Base-by-base conservation (phyloP, 2,329 filamentous ascomycete species). In the Arthrobotrys entomopaga region DNA sequence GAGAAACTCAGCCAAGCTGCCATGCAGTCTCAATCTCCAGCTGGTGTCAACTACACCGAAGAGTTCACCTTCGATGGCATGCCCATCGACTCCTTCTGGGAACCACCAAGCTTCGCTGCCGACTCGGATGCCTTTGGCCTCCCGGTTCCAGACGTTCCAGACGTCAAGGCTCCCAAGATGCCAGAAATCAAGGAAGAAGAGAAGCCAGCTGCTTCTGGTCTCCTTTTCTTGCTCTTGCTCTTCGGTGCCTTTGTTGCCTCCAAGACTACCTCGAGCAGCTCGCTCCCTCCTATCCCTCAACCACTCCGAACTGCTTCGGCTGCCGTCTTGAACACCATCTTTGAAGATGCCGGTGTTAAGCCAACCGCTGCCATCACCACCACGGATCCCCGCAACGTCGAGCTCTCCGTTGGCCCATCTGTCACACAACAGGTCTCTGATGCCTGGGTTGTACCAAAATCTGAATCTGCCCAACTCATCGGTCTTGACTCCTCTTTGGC, bases 211-310 rank as follows among this genome's bases (percentile, higher is more conserved):
- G 91, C 93, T 79, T 91, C 92, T 59, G 88, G 92, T 79, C 83
- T 98, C 79, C 86, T 67, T 48, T 65, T 75, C 15, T 65, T 78
- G 92, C 91, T 97, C 78, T 91, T 99, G 80, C 90, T 99, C 64
- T 93, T 97, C 77, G 95, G 95, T 80, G 95, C 95, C 61, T 97
- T 97, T 80, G 93, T 98, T 78, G 90, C 95, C 76, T 97, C 94
- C 34, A 96, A 93, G 83, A 88, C 88, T 78, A 87, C 88, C 50
- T 85, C 89, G 19, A 84, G 86, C n/a, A 87, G 89, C 43, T 87
- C 88, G 77, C 89, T 96, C 78, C 91, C 91, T 58, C 87, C 87
- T 66, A 90, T 94, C 80, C 90, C 92, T 40, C 90, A 94, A 66
- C 91, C 94, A 78, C 88, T 95, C 66, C 90, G 91, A 72, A 89